Evolutionary conservation across 1,284 basidiomycete species (phyloP).

Genomic region (Thelephora terrestris): DNA sequence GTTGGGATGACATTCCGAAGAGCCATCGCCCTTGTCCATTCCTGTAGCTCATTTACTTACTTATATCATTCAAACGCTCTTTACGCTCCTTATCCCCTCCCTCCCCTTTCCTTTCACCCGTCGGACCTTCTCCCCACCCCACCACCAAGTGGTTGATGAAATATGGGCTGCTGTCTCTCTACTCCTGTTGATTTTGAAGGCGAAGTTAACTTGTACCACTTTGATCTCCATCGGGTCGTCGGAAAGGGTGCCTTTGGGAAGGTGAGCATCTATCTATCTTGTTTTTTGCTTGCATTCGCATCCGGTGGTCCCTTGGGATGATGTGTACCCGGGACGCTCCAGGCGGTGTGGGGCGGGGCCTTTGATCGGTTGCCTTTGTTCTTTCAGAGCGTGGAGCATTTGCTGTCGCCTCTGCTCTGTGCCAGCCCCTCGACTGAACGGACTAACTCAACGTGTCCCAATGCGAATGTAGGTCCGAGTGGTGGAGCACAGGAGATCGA

Average conservation of each 20-base stretch:
- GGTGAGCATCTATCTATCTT: conserved; percentile 31
- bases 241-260: conserved; percentile 98
- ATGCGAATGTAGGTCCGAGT: conserved; percentile 56
- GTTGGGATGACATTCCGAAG: no score
- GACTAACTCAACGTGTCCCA: no score
- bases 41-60: neutral
- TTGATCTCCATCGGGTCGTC: conserved; percentile 86
- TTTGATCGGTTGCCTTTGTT: conserved; percentile 12
- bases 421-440: neutral
- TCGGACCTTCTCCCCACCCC: conserved; percentile 2
- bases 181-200: conserved; percentile 84
- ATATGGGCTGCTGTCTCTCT: conserved; percentile 23
- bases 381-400: neutral
- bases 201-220: conserved; percentile 93
- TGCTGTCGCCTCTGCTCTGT: neutral
- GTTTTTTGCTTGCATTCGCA: neutral
- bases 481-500: conserved; percentile 91
- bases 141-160: neutral
- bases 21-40: neutral
- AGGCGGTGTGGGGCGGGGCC: no score
- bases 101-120: neutral
- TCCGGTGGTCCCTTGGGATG: neutral
- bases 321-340: no score
- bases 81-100: neutral
- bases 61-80: neutral